Evolutionary conservation across 2,329 filamentous ascomycete species (phyloP), one percentile per base, ranked within the genome.

Genomic region (Nothomitra cinnamomea): DNA sequence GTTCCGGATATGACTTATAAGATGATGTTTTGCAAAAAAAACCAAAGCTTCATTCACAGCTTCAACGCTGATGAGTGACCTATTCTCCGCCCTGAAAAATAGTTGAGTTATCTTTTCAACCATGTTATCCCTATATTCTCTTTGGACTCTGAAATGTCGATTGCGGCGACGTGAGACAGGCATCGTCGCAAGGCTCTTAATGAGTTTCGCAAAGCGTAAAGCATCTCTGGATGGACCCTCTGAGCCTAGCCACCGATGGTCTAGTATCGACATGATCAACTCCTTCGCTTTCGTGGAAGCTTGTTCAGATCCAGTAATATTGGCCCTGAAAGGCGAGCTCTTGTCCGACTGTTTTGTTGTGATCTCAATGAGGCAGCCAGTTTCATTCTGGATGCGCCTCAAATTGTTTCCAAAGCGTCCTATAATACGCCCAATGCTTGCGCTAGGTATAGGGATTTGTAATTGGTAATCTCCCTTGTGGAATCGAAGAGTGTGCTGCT

Each of bases 11-110:
- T 40, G 28, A 6, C 38, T 2, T 15, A 53, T 42, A 2, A 25
- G 15, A 32, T 47, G 19, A 24, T 53, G 52, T 28, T n/a, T 52
- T 2, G 10, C 12, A 8, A 55, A 50, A 22, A 53, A 52, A n/a
- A 8, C 19, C 25, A 55, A 19, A 35, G 53, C 53, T 13, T 45
- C 36, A 36, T 55, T 55, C 17, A 55, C 15, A 21, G 53, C 53
- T 25, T 41, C 21, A 15, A 40, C 35, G 21, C 52, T 54, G 22
- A 55, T 42, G n/a, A 19, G 15, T 13, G 38, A 32, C 22, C 17
- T 32, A 21, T 35, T 45, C 8, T 40, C 53, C 3, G 21, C 3
- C 1, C 19, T 25, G 7, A 13, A 12, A 35, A 55, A 52, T 15
- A 52, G 13, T 35, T 35, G 13, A 17, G 7, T 6, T 15, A 55